Percentiles rank a stretch among this genome's conserved stretches.
phyloP scores from a whole-genome alignment of 371 early-diverging fungal genomes.

The Mucor mucedo region DNA sequence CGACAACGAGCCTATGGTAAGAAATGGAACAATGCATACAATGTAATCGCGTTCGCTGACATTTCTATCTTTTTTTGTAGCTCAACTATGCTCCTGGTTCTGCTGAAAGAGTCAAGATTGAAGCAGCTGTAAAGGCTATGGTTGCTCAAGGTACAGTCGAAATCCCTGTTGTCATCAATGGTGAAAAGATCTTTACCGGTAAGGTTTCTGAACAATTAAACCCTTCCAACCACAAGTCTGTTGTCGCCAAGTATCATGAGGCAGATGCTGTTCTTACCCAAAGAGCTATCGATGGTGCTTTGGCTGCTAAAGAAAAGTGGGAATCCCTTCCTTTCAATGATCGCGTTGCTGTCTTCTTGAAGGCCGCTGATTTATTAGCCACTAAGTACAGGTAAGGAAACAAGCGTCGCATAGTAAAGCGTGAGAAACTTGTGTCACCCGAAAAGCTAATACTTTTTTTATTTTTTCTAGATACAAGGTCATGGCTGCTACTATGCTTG shows the following conservation, averaged over 20 bases:
- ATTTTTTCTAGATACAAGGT: conserved; percentile 72
- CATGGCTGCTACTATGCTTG: conserved; percentile 98
- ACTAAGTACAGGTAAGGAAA: conserved; percentile 80
- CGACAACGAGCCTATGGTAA: conserved; percentile 89
- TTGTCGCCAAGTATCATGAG: conserved; percentile 85
- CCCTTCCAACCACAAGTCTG: conserved; percentile 84
- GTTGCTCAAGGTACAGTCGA: conserved; percentile 72
- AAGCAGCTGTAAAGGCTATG: conserved; percentile 82
- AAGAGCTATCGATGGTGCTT: conserved; percentile 89
- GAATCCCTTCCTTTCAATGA: conserved; percentile 94
- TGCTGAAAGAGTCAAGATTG: conserved; percentile 75
- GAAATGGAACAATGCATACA: neutral
- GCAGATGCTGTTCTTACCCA: conserved; percentile 74
- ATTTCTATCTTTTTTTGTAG: conserved; percentile 35
- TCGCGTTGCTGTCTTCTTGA: conserved; percentile 95
- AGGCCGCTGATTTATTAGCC: conserved; percentile 94
- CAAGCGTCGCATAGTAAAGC: neutral
- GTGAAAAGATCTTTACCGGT: conserved; percentile 77
- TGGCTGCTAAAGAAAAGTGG: conserved; percentile 88
- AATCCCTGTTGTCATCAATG: conserved; percentile 88
- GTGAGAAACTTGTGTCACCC: conserved; percentile 10
- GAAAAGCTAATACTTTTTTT: neutral
- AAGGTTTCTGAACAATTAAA: conserved; percentile 74
- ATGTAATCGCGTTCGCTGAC: too few relatives aligned
- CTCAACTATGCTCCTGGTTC: conserved; percentile 82